These are phyloP conservation scores for Penicillium atrosanguineum DNA, from an alignment of 495 filamentous ascomycete species.

Conservation along the genomic window DNA sequence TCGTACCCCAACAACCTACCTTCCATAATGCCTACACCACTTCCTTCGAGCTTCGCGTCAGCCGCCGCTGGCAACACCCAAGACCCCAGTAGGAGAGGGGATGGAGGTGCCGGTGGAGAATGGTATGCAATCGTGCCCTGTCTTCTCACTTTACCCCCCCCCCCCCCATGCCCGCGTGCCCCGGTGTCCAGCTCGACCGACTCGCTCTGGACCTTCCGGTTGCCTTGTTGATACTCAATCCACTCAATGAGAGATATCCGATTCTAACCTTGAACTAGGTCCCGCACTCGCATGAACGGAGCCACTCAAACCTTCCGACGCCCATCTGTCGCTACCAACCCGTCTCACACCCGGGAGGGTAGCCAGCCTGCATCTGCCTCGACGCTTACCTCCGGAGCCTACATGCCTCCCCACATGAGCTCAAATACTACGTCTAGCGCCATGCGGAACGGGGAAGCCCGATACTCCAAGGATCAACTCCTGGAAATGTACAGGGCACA, in stretches of 20 bases:
- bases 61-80: constrained; percentile 72
- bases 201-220: not conserved
- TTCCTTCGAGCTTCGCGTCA: constrained; percentile 80
- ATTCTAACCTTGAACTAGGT: constrained; percentile 44
- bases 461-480: constrained; percentile 83
- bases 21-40: constrained; percentile 67
- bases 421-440: constrained; percentile 45
- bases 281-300: constrained; percentile 70
- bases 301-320: constrained; percentile 84
- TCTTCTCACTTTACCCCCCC: too few species aligned
- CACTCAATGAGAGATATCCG: constrained; percentile 4
- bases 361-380: constrained; percentile 48
- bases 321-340: constrained; percentile 66
- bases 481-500: constrained; percentile 69
- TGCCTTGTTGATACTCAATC: constrained; percentile 4
- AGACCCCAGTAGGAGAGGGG: constrained; percentile 52
- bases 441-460: constrained; percentile 58
- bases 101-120: constrained; percentile 54
- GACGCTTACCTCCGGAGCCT: constrained; percentile 51
- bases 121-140: constrained; percentile 45
- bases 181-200: not conserved
- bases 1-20: constrained; percentile 18
- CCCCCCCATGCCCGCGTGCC: not conserved
- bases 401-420: constrained; percentile 60
- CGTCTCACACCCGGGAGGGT: constrained; percentile 49